These are phyloP conservation scores for Immersiella caudata DNA, from an alignment of 495 filamentous ascomycete genomes.

Conservation along the genomic window DNA sequence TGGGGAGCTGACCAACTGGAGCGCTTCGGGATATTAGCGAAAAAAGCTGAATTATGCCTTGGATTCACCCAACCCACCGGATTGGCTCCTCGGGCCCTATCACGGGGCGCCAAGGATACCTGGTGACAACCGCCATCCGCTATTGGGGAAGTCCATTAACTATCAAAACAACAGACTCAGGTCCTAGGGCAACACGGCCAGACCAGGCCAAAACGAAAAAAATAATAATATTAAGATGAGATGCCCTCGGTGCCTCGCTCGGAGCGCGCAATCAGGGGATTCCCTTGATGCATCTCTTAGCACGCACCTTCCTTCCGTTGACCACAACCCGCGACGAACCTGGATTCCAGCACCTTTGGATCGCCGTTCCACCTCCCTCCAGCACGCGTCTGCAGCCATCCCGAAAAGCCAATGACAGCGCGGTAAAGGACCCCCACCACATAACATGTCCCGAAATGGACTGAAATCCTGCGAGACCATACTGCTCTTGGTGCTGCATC, in stretches of 20 bases:
- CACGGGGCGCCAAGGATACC: conserved; percentile 11
- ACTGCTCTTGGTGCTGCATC: neutral
- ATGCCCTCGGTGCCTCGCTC: neutral
- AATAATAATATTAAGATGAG: neutral
- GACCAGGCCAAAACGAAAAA: neutral
- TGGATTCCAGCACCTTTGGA: neutral
- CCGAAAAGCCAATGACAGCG: conserved; percentile 1
- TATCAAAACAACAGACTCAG: neutral
- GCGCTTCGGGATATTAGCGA: conserved; percentile 4
- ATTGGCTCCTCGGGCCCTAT: conserved; percentile 10
- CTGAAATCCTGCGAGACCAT: neutral
- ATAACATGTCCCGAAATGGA: conserved; percentile 6
- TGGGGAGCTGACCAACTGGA: neutral
- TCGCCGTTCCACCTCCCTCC: neutral
- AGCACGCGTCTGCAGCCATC: neutral
- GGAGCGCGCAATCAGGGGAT: neutral
- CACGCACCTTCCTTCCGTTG: neutral
- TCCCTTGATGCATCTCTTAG: neutral
- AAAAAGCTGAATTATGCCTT: conserved; percentile 12
- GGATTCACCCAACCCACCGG: conserved; percentile 7
- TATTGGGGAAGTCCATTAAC: conserved; percentile 1
- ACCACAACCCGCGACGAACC: neutral
- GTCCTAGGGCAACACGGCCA: neutral
- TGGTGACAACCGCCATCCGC: conserved; percentile 11
- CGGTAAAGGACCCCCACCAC: neutral